These are phyloP conservation scores for Silene latifolia DNA, from an alignment of 148 eudicot species.

Conservation along the genomic window DNA sequence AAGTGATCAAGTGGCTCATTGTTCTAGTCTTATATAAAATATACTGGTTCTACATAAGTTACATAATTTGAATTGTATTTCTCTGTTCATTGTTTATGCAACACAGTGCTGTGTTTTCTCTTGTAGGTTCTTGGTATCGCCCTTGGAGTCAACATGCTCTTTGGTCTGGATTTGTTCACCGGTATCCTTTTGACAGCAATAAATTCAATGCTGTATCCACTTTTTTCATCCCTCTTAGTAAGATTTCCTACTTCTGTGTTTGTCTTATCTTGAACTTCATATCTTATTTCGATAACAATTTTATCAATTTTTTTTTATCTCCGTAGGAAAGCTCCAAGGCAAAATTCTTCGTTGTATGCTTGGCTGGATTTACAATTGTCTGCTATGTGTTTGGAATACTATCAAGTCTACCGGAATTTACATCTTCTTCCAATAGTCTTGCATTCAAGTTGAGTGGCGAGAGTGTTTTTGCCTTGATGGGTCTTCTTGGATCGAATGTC, in stretches of 20 bases:
- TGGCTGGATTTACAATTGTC: too few species aligned
- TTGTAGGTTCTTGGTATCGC: constrained; percentile 85
- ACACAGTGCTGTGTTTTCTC: constrained; percentile 7
- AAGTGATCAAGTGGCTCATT: constrained; percentile 5
- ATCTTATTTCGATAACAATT: constrained; percentile 17
- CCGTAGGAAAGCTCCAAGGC: too few species aligned
- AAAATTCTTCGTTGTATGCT: too few species aligned
- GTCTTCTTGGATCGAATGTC: constrained; percentile 85
- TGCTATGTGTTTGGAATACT: too few species aligned
- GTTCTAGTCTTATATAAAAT: too few species aligned
- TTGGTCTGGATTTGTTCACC: constrained; percentile 64
- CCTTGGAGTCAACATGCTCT: constrained; percentile 64
- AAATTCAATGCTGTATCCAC: constrained; percentile 61
- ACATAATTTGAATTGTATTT: constrained; percentile 6
- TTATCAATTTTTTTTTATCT: too few species aligned
- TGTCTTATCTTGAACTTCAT: background rate
- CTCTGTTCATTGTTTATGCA: constrained; percentile 2
- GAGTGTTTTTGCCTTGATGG: constrained; percentile 78
- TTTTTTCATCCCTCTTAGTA: constrained; percentile 66
- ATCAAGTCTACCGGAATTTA: too few species aligned
- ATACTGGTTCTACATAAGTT: background rate
- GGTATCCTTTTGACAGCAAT: constrained; percentile 65
- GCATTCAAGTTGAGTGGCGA: constrained; percentile 56
- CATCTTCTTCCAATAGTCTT: too few species aligned
- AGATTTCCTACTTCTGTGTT: constrained; percentile 23